Percentiles rank a stretch among this genome's conserved stretches.
phyloP scores from a whole-genome alignment of 1,284 basidiomycete genomes.

The Ceratobasidium sp. region DNA sequence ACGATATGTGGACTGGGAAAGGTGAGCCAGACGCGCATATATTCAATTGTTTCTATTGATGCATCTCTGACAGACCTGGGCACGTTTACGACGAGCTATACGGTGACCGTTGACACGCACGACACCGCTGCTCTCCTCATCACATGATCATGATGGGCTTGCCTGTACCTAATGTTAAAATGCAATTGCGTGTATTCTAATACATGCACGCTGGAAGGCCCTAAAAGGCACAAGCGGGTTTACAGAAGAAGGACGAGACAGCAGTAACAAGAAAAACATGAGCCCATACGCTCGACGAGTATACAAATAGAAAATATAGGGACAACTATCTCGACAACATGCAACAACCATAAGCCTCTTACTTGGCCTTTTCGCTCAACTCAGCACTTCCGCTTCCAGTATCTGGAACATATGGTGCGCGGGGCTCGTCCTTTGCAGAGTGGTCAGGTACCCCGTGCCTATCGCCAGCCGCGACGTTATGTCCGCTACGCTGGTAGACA shows the following conservation, averaged over 20 bases:
- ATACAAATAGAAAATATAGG: not conserved
- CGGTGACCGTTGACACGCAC: slow-evolving; percentile 55
- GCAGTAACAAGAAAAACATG: not conserved
- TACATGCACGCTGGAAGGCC: not conserved
- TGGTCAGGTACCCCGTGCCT: slow-evolving; percentile 39
- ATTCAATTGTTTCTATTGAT: not conserved
- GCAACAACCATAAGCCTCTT: not conserved
- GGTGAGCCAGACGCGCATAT: not conserved
- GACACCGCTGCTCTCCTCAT: slow-evolving; percentile 60
- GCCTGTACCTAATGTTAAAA: no score
- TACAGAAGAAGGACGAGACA: not conserved
- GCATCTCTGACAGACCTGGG: slow-evolving; percentile 50
- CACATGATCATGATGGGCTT: slow-evolving; percentile 43
- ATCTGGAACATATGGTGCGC: slow-evolving; percentile 13
- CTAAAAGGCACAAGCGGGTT: no score
- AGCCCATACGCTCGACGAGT: not conserved
- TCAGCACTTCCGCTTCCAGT: not conserved
- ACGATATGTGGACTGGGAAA: slow-evolving; percentile 62
- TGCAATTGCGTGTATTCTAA: not conserved
- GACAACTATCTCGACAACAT: not conserved
- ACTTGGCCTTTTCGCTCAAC: slow-evolving; percentile 18
- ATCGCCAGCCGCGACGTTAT: slow-evolving; percentile 40
- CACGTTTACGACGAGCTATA: slow-evolving; percentile 53
- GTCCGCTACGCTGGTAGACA: slow-evolving; percentile 22
- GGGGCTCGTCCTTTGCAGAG: slow-evolving; percentile 22